A percentile compares a stretch with the other conserved stretches of the same genome.
Conservation (phyloP, 2,329 filamentous ascomycete genomes). For the Fulvia fulva region DNA sequence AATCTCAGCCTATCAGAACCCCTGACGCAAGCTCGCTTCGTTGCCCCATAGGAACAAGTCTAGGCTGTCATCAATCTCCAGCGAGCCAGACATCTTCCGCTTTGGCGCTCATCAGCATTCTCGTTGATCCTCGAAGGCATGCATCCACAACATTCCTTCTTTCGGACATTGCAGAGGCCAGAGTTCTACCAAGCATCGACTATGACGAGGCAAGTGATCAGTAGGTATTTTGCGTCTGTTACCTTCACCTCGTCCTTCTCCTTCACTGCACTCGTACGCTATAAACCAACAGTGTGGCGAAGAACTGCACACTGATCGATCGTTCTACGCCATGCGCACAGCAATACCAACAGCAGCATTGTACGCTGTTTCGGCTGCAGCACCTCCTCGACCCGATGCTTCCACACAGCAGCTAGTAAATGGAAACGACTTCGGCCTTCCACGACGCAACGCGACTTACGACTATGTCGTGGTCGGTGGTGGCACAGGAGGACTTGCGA, state of each 20-base stretch:
- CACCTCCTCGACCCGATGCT: background rate
- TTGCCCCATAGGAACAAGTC: background rate
- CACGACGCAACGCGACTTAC: constrained; percentile 11
- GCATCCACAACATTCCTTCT: background rate
- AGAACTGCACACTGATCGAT: background rate
- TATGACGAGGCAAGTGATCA: background rate
- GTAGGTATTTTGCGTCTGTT: background rate
- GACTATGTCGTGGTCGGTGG: constrained; percentile 21
- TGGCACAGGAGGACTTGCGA: constrained; percentile 20
- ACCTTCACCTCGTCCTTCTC: too few species aligned
- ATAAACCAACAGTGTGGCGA: too few species aligned
- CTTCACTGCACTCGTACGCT: too few species aligned
- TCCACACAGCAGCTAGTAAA: background rate
- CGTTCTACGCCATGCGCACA: background rate
- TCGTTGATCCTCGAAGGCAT: background rate
- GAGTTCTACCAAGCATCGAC: background rate
- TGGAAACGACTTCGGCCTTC: constrained; percentile 11
- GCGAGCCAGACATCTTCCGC: background rate
- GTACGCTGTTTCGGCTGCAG: background rate
- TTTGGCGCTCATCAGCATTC: background rate
- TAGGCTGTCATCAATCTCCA: too few species aligned
- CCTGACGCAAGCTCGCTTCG: too few species aligned
- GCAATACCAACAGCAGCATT: background rate
- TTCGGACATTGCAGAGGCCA: background rate
- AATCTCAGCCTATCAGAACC: background rate